A percentile compares a stretch with the other conserved stretches of the same genome.
Conservation (phyloP, 768 basidiomycete genomes). For the Tulasnella calospora region DNA sequence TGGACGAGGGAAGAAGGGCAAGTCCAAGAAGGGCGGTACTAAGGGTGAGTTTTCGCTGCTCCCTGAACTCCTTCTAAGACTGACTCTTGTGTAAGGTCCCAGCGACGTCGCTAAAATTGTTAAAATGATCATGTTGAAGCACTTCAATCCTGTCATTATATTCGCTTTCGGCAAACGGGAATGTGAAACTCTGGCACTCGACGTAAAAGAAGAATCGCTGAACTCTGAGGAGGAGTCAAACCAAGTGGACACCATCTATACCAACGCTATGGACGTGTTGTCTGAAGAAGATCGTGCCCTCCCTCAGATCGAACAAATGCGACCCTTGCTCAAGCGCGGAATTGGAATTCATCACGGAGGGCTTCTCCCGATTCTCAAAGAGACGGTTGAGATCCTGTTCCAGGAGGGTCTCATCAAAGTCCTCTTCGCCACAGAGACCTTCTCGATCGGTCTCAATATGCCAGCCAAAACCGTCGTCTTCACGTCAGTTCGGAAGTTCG, state of each 20-base stretch:
- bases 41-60: conserved; percentile 55
- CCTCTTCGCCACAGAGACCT: conserved; percentile 97
- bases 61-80: neutral
- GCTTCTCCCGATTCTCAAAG: conserved; percentile 92
- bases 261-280: conserved; percentile 87
- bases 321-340: conserved; percentile 89
- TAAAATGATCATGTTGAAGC: conserved; percentile 96
- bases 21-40: conserved; percentile 88
- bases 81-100: conserved; percentile 47
- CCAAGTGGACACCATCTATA: conserved; percentile 80
- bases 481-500: conserved; percentile 90
- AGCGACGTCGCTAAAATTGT: conserved; percentile 97
- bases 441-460: conserved; percentile 98
- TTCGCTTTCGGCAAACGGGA: conserved; percentile 98
- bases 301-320: conserved; percentile 87
- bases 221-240: conserved; percentile 90
- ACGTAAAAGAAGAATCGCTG: conserved; percentile 92
- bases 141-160: conserved; percentile 96
- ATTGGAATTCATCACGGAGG: conserved; percentile 99
- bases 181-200: conserved; percentile 88
- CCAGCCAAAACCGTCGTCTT: conserved; percentile 99
- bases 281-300: conserved; percentile 80
- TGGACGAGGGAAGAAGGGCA: conserved; percentile 87
- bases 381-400: conserved; percentile 98
- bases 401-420: conserved; percentile 98